Percentiles rank a stretch among this genome's conserved stretches.
Evolutionary conservation across 768 basidiomycete species (phyloP).

Genomic region (Auricularia heimuer): DNA sequence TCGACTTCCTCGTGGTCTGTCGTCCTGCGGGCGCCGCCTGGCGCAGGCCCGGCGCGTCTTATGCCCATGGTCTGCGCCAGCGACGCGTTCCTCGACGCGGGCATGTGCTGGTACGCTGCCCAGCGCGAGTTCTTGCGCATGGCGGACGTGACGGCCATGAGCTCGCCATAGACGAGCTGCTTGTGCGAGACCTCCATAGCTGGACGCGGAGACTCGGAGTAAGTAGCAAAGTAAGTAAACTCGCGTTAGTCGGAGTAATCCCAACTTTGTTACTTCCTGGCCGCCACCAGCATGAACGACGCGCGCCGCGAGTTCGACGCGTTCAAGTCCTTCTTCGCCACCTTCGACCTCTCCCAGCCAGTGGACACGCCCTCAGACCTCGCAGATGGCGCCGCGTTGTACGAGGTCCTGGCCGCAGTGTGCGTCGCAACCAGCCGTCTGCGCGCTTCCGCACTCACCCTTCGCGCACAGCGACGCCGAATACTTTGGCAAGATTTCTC

Average conservation of each 20-base stretch:
- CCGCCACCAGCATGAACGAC: neutral
- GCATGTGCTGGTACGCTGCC: conserved; percentile 60
- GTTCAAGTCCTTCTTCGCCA: conserved; percentile 71
- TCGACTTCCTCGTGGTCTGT: conserved; percentile 64
- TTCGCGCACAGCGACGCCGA: conserved; percentile 50
- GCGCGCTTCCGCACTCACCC: neutral
- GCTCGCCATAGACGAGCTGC: conserved; percentile 82
- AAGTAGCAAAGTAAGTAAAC: neutral
- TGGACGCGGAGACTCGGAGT: neutral
- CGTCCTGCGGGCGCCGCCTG: conserved; percentile 32
- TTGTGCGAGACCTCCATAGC: conserved; percentile 39
- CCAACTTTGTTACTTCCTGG: neutral
- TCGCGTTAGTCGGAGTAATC: neutral
- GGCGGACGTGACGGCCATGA: conserved; percentile 79
- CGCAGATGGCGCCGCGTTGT: conserved; percentile 68
- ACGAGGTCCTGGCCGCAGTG: conserved; percentile 68
- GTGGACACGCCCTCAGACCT: conserved; percentile 60
- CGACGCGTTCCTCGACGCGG: conserved; percentile 46
- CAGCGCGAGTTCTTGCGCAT: conserved; percentile 99
- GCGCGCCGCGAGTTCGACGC: conserved; percentile 50
- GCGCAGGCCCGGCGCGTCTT: conserved; percentile 45
- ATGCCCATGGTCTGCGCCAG: conserved; percentile 69
- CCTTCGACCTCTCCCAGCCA: conserved; percentile 57
- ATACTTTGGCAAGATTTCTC: conserved; percentile 60
- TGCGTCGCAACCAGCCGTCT: conserved; percentile 29